Base-by-base conservation (phyloP, 2,329 filamentous ascomycete genomes). In the Aschersonia sp. region DNA sequence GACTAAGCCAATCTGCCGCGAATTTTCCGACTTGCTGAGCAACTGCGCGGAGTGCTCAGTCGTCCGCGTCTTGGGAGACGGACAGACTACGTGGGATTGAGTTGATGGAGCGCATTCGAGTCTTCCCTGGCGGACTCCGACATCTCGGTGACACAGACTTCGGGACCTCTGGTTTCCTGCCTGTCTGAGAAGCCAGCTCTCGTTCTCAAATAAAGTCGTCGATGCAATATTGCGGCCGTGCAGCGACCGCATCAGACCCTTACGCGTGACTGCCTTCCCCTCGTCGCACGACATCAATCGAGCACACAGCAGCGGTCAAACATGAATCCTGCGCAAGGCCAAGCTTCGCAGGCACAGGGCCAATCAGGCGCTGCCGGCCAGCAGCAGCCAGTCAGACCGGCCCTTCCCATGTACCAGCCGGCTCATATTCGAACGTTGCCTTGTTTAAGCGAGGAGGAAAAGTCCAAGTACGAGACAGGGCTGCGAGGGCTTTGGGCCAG, bases 391-490 rank as follows among this genome's bases (percentile, higher is more conserved):
- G 59, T 58, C 6, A 59, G 56, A 7, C 56, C 60, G 2, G 20
- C 20, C 20, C 20, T 20, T 20, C 65, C 67, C 1, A 69, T 76
- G 61, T 75, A 73, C 35, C 65, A 69, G 35, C 74, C 76, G 0
- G 67, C 70, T 38, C 69, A 73, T 47, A 78, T 80, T 59, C 67
- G 70, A 35, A 65, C 52, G 5, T 65, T 80, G 3, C 64, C 64
- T 2, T 68, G 71, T 40, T 64, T 83, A 3, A 72, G 64, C 30
- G 65, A 73, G 1, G 69, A 74, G 1, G 79, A 83, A 49, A 78
- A 75, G 54, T 54, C 55, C 2, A 79, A 78, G 54, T 83, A 81
- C 53, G 76, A 81, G 54, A 61, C 66, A 2, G 78, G 78, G 1
- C 63, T 83, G 0, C 65, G 68, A 7, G 57, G 63, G 2, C 62